A percentile compares a stretch with the other conserved stretches of the same genome.
These are phyloP conservation scores for Suhomyces bolitotheri DNA, from an alignment of 1,139 yeast genomes.

Conservation along the genomic window DNA sequence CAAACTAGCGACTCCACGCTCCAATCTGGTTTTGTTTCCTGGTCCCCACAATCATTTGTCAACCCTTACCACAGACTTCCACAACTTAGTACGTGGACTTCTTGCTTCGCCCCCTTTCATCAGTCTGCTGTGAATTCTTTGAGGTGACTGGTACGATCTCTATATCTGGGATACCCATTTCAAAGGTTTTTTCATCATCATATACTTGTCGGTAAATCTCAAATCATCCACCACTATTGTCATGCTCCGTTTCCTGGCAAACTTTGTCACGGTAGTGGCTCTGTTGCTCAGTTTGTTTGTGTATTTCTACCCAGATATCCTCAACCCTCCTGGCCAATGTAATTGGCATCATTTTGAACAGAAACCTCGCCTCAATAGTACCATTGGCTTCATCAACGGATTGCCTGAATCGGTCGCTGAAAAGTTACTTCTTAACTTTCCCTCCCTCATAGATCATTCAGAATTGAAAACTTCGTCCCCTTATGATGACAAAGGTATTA, in stretches of 20 bases:
- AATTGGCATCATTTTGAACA: slow-evolving; percentile 51
- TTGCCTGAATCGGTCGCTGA: slow-evolving; percentile 22
- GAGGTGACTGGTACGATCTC: too few species aligned
- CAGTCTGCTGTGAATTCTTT: too few species aligned
- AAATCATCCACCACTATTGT: neutral
- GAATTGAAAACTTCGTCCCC: slow-evolving; percentile 6
- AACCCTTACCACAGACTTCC: too few species aligned
- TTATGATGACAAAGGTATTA: slow-evolving; percentile 17
- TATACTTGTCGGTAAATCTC: neutral
- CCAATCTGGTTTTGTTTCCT: too few species aligned
- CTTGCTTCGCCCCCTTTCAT: too few species aligned
- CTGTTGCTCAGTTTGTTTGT: slow-evolving; percentile 56
- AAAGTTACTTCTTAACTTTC: slow-evolving; percentile 30
- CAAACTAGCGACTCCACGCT: too few species aligned
- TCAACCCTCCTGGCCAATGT: slow-evolving; percentile 49
- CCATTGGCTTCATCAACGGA: slow-evolving; percentile 21
- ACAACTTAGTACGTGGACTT: too few species aligned
- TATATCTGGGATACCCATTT: too few species aligned
- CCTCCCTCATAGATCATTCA: slow-evolving; percentile 23
- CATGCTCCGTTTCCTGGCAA: neutral
- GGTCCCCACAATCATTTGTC: too few species aligned
- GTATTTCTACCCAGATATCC: slow-evolving; percentile 71
- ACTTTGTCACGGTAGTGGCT: slow-evolving; percentile 36
- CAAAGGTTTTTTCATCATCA: too few species aligned
- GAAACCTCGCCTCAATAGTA: slow-evolving; percentile 15